Conservation (phyloP, 73 alveolate species). For the Loxodes magnus region DNA sequence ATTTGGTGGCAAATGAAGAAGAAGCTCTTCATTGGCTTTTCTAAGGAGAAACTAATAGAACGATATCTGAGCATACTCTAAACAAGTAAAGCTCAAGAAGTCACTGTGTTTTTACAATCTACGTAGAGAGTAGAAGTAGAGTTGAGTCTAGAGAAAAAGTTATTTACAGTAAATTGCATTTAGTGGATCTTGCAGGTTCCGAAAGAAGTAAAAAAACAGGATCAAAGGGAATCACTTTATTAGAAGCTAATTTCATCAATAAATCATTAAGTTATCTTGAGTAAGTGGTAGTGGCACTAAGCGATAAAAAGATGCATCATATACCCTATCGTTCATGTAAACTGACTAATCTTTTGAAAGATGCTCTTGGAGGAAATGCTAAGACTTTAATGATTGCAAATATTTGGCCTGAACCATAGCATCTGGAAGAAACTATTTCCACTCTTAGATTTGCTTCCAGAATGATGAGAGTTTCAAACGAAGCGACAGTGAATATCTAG, state of each 20-base stretch:
- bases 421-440: constrained; percentile 94
- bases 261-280: constrained; percentile 95
- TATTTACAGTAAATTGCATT: constrained; percentile 72
- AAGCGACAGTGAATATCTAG: constrained; percentile 78
- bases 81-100: constrained; percentile 91
- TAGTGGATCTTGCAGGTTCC: constrained; percentile 98
- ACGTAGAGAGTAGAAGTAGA: constrained; percentile 80
- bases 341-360: constrained; percentile 91
- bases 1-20: constrained; percentile 74
- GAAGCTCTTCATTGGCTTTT: constrained; percentile 93
- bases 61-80: constrained; percentile 88
- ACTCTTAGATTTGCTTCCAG: constrained; percentile 97
- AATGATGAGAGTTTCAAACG: constrained; percentile 97
- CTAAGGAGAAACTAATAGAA: constrained; percentile 97
- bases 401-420: constrained; percentile 96
- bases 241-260: constrained; percentile 96
- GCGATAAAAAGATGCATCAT: constrained; percentile 92
- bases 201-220: constrained; percentile 98
- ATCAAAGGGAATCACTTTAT: constrained; percentile 71
- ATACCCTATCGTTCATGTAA: constrained; percentile 96
- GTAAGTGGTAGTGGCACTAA: constrained; percentile 97
- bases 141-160: constrained; percentile 74
- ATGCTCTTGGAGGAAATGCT: constrained; percentile 99
- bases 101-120: constrained; percentile 96
- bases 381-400: constrained; percentile 98